Conservation (phyloP, 78 protist species). For the Dictyostelium brefeldianum region DNA sequence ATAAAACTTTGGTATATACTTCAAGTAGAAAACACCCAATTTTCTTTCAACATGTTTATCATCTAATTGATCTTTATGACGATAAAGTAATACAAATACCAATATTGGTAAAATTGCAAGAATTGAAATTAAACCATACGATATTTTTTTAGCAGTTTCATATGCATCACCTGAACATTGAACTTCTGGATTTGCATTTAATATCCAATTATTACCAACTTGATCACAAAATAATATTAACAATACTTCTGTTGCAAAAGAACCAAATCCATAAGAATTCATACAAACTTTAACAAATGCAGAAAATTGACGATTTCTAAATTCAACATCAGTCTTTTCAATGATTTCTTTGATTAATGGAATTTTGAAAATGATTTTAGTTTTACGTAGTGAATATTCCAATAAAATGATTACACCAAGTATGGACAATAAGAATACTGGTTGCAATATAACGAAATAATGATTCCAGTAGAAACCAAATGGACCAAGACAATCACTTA, state of each 20-base stretch:
- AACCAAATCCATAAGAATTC: conserved; percentile 72
- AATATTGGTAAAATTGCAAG: conserved; percentile 17
- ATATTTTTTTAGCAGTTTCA: not conserved
- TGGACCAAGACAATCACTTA: conserved; percentile 55
- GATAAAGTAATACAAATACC: conserved; percentile 12
- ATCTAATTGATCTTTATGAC: conserved; percentile 6
- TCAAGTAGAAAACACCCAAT: conserved; percentile 63
- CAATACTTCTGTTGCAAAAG: conserved; percentile 53
- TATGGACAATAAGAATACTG: conserved; percentile 11
- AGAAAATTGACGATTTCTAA: conserved; percentile 68
- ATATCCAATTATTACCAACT: conserved; percentile 23
- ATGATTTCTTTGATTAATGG: not conserved
- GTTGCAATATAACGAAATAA: conserved; percentile 52
- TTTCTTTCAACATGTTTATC: conserved; percentile 34
- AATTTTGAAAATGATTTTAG: conserved; percentile 35
- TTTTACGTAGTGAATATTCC: conserved; percentile 17
- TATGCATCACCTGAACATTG: conserved; percentile 21
- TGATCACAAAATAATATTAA: conserved; percentile 56
- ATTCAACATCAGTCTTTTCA: not conserved
- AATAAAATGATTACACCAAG: conserved; percentile 1
- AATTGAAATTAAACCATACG: not conserved
- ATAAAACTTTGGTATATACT: conserved; percentile 36
- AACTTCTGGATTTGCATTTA: conserved; percentile 58
- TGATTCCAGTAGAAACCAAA: conserved; percentile 50
- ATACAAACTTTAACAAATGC: conserved; percentile 74